Percentiles rank a stretch among this genome's conserved stretches.
These are phyloP conservation scores for Cerrena zonata DNA, from an alignment of 1,284 basidiomycete species.

Conservation along the genomic window DNA sequence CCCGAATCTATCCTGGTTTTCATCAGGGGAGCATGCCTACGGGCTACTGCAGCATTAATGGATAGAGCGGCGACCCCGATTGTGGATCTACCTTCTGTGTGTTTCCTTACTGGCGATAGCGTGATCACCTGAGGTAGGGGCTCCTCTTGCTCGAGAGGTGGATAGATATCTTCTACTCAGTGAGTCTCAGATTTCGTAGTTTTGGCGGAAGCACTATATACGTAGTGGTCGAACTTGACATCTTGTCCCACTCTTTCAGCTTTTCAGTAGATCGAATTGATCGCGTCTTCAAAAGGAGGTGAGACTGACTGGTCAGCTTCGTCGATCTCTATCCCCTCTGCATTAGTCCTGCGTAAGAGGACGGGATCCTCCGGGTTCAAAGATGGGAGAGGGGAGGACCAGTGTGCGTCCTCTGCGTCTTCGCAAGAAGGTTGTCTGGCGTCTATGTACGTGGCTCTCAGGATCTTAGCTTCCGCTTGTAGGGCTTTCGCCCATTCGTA, in stretches of 20 bases:
- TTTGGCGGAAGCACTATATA: background rate
- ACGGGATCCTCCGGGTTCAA: no score
- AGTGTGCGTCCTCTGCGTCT: no score
- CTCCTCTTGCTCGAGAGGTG: background rate
- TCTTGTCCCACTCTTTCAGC: background rate
- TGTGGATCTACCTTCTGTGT: background rate
- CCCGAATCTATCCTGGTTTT: conserved; percentile 14
- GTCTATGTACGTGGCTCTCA: background rate
- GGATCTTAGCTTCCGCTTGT: background rate
- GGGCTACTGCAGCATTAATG: background rate
- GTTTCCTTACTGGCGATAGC: background rate
- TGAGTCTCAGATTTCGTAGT: background rate
- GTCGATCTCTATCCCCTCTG: no score
- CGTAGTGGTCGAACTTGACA: background rate
- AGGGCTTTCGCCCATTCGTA: background rate
- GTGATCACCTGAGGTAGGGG: background rate
- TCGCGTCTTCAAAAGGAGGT: background rate
- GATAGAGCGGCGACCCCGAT: background rate
- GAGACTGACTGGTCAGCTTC: background rate
- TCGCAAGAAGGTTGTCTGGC: background rate
- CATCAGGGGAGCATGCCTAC: background rate
- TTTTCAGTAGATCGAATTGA: no score
- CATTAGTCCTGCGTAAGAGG: background rate
- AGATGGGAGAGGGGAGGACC: no score
- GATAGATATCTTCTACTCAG: no score